These are phyloP conservation scores for Panaeolus cyanescens DNA, from an alignment of 768 basidiomycete genomes.

Conservation along the genomic window DNA sequence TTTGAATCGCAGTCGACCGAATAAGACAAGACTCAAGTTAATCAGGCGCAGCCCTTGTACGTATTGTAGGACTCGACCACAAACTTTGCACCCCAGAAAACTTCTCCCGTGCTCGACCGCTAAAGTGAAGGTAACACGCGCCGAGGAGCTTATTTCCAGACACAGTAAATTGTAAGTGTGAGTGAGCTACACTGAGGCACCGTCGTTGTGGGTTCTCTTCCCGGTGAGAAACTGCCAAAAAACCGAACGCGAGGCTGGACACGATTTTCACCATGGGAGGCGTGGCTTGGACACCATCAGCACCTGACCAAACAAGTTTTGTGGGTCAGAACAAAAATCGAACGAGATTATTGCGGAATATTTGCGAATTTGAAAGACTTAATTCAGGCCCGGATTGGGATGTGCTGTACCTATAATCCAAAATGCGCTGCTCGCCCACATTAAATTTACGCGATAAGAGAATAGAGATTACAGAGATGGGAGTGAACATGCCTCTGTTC, in stretches of 20 bases:
- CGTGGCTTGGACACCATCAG: background rate
- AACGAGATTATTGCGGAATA: too few relatives aligned
- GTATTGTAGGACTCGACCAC: background rate
- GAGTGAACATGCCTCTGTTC: background rate
- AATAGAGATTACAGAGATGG: background rate
- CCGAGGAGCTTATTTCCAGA: background rate
- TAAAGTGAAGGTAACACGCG: background rate
- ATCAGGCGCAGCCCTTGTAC: background rate
- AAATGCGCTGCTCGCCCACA: background rate
- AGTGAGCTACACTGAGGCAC: background rate
- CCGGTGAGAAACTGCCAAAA: background rate
- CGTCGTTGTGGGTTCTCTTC: background rate
- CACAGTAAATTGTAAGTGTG: too few relatives aligned
- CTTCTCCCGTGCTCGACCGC: background rate
- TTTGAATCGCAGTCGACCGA: background rate
- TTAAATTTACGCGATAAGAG: background rate
- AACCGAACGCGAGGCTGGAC: background rate
- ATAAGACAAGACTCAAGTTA: background rate
- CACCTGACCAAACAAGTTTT: background rate
- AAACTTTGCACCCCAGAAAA: constrained; percentile 1
- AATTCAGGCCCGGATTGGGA: background rate
- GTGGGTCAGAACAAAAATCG: background rate
- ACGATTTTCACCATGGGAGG: background rate
- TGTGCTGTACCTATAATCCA: too few relatives aligned
- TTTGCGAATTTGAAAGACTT: background rate